Percentiles rank a stretch among this genome's conserved stretches.
Conservation (phyloP, 164 flowering plant species). For the Vitis labrusca region DNA sequence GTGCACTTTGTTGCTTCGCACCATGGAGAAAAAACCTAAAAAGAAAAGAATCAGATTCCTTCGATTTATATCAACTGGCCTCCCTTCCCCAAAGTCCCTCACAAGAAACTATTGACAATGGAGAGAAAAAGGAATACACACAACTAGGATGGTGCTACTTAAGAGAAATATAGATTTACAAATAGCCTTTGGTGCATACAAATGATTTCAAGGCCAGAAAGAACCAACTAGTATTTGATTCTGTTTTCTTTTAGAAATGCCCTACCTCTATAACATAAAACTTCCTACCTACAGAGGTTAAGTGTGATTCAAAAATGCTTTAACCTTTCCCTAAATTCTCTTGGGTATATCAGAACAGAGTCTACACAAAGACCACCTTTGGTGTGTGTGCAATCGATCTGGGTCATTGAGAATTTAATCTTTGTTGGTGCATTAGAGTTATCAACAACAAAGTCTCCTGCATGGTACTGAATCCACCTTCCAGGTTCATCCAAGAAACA, state of each 20-base stretch:
- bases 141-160: neutral
- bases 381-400: conserved; percentile 77
- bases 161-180: conserved; percentile 2
- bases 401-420: conserved; percentile 66
- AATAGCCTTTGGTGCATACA: neutral
- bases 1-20: too few relatives aligned
- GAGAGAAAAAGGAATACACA: neutral
- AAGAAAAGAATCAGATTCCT: too few relatives aligned
- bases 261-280: neutral
- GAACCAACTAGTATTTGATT: neutral
- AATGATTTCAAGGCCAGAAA: neutral
- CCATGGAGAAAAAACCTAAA: too few relatives aligned
- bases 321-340: conserved; percentile 31
- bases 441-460: conserved; percentile 50
- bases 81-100: neutral
- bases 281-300: neutral
- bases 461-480: conserved; percentile 56
- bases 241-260: conserved; percentile 1
- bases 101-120: neutral
- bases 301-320: conserved; percentile 33
- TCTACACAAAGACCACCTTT: conserved; percentile 76
- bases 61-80: neutral
- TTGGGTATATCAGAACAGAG: conserved; percentile 54
- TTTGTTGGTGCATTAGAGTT: conserved; percentile 26
- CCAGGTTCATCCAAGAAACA: conserved; percentile 48